phyloP scores from a whole-genome alignment of 495 filamentous ascomycete genomes.

The Annulohypoxylon stygium region DNA sequence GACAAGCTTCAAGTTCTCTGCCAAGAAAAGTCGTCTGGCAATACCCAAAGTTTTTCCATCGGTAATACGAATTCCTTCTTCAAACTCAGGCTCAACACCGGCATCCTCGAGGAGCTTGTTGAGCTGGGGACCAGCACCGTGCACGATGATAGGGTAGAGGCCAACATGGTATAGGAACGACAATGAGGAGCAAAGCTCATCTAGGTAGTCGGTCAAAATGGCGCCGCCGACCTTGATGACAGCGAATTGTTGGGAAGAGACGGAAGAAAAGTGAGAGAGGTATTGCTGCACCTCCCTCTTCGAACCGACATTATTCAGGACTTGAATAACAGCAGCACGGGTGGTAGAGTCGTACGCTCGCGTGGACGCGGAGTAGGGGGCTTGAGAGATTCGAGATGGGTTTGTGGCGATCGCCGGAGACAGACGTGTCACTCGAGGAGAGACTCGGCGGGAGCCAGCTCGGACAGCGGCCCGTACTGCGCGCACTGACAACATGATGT shows the following conservation, averaged over 20 bases:
- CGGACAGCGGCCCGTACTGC: slow-evolving; percentile 51
- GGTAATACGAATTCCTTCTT: slow-evolving; percentile 95
- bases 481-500: slow-evolving; percentile 40
- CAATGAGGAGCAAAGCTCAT: slow-evolving; percentile 87
- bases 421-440: slow-evolving; percentile 54
- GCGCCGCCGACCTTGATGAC: slow-evolving; percentile 99
- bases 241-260: slow-evolving; percentile 97
- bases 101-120: slow-evolving; percentile 93
- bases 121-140: slow-evolving; percentile 95
- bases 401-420: slow-evolving; percentile 44
- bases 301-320: slow-evolving; percentile 95
- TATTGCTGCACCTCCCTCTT: slow-evolving; percentile 99
- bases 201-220: slow-evolving; percentile 94
- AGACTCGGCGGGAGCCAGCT: slow-evolving; percentile 59
- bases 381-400: slow-evolving; percentile 47
- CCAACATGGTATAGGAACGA: slow-evolving; percentile 96
- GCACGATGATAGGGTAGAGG: slow-evolving; percentile 94
- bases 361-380: slow-evolving; percentile 50
- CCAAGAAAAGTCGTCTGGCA: slow-evolving; percentile 89
- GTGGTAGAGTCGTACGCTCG: slow-evolving; percentile 68
- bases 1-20: slow-evolving; percentile 96
- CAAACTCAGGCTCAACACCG: slow-evolving; percentile 94
- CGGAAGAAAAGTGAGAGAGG: slow-evolving; percentile 96
- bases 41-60: slow-evolving; percentile 95
- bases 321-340: slow-evolving; percentile 89